Conservation (phyloP, 2,329 filamentous ascomycete genomes). For the Chrysoporthe deuterocubensis region DNA sequence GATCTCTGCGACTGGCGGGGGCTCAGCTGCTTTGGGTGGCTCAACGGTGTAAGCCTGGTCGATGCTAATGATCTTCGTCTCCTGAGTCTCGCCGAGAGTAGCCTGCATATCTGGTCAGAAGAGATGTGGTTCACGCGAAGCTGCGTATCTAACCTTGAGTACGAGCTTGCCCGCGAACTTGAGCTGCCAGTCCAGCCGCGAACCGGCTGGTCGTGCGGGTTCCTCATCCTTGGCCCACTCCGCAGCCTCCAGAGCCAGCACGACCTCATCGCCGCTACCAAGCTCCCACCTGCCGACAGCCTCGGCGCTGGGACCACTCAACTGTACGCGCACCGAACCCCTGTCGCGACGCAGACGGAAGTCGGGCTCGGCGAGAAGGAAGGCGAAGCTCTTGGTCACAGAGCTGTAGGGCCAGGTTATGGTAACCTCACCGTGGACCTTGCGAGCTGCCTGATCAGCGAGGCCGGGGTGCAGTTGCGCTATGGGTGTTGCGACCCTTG, state of each 20-base stretch:
- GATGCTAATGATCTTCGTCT: conserved; percentile 57
- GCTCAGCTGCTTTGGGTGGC: conserved; percentile 13
- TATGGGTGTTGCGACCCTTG: conserved; percentile 51
- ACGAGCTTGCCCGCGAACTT: conserved; percentile 56
- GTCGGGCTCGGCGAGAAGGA: conserved; percentile 84
- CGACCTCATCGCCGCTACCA: conserved; percentile 77
- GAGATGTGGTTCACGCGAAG: conserved; percentile 30
- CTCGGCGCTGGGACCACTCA: conserved; percentile 72
- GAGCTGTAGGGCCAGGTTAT: conserved; percentile 92
- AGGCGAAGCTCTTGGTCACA: conserved; percentile 71
- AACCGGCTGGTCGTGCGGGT: conserved; percentile 52
- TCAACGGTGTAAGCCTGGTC: conserved; percentile 44
- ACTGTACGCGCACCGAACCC: conserved; percentile 81
- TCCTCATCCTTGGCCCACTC: conserved; percentile 63
- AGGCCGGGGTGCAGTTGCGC: conserved; percentile 58
- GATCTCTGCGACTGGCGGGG: conserved; percentile 19
- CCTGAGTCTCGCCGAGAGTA: conserved; percentile 50
- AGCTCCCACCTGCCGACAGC: conserved; percentile 69
- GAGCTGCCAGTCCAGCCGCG: conserved; percentile 62
- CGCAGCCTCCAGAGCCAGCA: conserved; percentile 70
- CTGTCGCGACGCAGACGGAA: conserved; percentile 75
- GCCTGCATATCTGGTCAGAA: conserved; percentile 39
- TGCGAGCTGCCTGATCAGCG: conserved; percentile 43
- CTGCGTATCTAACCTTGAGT: conserved; percentile 45
- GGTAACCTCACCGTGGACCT: conserved; percentile 74